Evolutionary conservation across 345 rosid species (phyloP).

Genomic region (Aquilaria yunnanensis): DNA sequence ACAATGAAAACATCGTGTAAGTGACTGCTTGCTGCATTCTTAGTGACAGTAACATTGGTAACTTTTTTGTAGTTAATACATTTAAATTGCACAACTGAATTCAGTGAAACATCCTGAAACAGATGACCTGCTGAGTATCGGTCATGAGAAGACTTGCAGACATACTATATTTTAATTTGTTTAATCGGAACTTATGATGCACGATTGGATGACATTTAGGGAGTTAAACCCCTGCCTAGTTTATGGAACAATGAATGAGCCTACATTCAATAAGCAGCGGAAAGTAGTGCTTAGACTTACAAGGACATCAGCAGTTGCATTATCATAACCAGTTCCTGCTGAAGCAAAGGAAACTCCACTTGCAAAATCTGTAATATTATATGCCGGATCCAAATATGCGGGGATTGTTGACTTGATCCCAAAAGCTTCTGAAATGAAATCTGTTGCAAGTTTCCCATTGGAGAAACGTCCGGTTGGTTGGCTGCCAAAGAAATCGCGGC

Average conservation of each 20-base stretch:
- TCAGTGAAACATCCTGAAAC: neutral
- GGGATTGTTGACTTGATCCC: constrained; percentile 63
- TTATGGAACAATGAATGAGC: too few species aligned
- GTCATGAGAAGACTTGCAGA: neutral
- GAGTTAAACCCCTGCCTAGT: too few species aligned
- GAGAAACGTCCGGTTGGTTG: constrained; percentile 72
- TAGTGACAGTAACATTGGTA: too few species aligned
- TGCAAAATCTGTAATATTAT: constrained; percentile 56
- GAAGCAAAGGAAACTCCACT: constrained; percentile 88
- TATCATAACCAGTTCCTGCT: constrained; percentile 86
- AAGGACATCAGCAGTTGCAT: constrained; percentile 60
- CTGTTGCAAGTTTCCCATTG: constrained; percentile 66
- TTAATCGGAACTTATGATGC: too few species aligned
- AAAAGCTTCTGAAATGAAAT: constrained; percentile 71
- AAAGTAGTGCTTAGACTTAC: constrained; percentile 36
- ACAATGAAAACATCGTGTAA: neutral
- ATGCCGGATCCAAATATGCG: constrained; percentile 69
- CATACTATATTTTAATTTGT: too few species aligned
- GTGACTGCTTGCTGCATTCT: neutral
- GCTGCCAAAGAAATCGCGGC: constrained; percentile 58
- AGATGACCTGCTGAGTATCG: neutral
- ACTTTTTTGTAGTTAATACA: too few species aligned
- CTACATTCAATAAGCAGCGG: too few species aligned
- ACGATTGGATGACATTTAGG: too few species aligned
- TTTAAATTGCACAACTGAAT: neutral